Base-by-base conservation (phyloP, 2,329 filamentous ascomycete species). In the Cucurbitaria berberidis region DNA sequence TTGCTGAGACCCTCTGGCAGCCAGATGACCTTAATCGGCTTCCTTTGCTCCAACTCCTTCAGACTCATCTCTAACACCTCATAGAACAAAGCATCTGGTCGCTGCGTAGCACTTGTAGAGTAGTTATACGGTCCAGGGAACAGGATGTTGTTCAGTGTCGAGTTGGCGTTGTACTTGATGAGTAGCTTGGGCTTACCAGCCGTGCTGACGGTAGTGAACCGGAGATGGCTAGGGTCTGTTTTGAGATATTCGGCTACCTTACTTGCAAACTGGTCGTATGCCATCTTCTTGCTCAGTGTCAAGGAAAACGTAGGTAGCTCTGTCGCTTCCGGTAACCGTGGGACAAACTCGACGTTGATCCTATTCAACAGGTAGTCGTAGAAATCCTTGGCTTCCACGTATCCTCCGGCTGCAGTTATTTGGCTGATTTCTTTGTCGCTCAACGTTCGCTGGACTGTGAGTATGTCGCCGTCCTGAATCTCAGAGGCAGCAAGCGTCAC, bases 31-130 rank as follows among this genome's bases (percentile, higher is more conserved):
- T 90, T 93, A 59, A 98, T 79, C 51, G 81, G 86, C 80, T 96
- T 97, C 80, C 96, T 95, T 51, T 90, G 95, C 70, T 99, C 95
- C 38, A 96, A 82, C 74, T 99, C 96, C 21, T 90, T 89, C 41
- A 99, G 78, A 67, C 91, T 96, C 81, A 97, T 96, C 59, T 99
- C 95, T 35, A 99, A 79, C 24, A 98, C 86, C 74, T 99, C 95
- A 70, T 93, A 99, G 74, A 88, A 98, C 46, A 99, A 81, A 0
- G 89, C 86, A 74, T 98, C 93, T 18, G 83, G 78, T 48, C 87
- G 84, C 69, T 92, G 89, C 27, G 83, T 86, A 51, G 79, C 74
- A 55, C 84, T 84, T 62, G 87, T 89, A 45, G 88, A 83, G 62
- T 91, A 89, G 60, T 86, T 86, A 47, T 90, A 90, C 1, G 68